Evolutionary conservation across 2,329 filamentous ascomycete species (phyloP), one percentile per base, ranked within the genome.

Genomic region (Shiraia bambusicola): DNA sequence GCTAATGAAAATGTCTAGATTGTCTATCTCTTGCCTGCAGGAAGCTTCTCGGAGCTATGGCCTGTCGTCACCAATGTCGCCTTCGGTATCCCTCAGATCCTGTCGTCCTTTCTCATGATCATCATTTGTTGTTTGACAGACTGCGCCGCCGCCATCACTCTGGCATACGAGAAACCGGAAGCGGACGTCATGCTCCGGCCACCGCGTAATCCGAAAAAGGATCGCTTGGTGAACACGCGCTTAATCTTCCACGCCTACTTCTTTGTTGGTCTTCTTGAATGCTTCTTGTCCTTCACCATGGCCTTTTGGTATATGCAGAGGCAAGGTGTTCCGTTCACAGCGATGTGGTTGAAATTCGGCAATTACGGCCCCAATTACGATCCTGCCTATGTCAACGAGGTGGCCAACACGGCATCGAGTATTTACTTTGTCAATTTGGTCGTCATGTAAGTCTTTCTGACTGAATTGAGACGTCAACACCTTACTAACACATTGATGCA

Each of bases 391-490:
- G 48, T 67, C 22, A 70, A 69, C 0, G 65, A 71, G 19, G 75
- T 79, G 48, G 69, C 86, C 16, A 84, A 83, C 49, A 75, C 79
- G 46, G 85, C 84, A 0, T 84, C 80, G 27, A 86, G 82, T 12
- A 83, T 92, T 45, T 91, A 91, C 67, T 91, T 91, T 56, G 79
- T 90, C 52, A 91, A 84, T 45, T 72, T 92, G 15, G 87, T 92
- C 2, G 82, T 91, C 34, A 88, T 91, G 85, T 80, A 72, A 65
- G 76, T 63, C 33, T 31, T 1, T 8, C 10, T n/a, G 37, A 24
- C 6, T 7, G 12, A 7, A 25, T 14, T 16, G 5, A n/a, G 4
- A 19, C n/a, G n/a, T n/a, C n/a, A n/a, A 22, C 11, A 14, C 12
- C 13, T 12, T 19, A 35, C 53, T 55, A 39, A 52, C 37, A 32